Base-by-base conservation (phyloP, 2,329 filamentous ascomycete species). In the Cladosporium sp. region DNA sequence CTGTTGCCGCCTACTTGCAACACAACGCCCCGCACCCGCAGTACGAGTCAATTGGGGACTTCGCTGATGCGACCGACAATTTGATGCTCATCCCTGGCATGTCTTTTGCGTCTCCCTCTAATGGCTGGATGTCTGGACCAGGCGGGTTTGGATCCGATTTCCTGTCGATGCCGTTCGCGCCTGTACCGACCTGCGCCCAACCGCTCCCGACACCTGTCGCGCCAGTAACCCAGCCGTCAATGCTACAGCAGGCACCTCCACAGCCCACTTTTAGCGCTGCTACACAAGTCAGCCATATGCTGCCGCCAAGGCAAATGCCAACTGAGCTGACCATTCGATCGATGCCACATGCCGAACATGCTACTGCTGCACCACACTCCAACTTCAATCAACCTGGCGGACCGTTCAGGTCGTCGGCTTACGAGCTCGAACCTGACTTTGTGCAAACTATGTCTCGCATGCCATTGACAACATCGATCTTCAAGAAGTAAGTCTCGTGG, bases 401-500 rank as follows among this genome's bases (percentile, higher is more conserved):
- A 12, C 70, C 70, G 8, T 76, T 76, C 57, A 62, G 74, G 48
- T 69, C 70, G 1, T 76, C 73, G 4, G 63, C 65, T 48, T 76
- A 70, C 55, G 69, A 75, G 55, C 57, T 72, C 19, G 68, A 75
- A 51, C 64, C 67, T 5, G 68, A 35, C 32, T 35, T 69, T 54
- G 62, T 65, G 20, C 62, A 68, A 19, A 65, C 64, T 30, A 65
- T 68, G 18, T 62, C 64, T 19, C 67, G 69, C 40, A 56, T 66
- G 53, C 69, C 71, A 16, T 74, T 73, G 51, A 71, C 75, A 56
- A 77, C 74, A 16, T 68, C 72, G 3, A 74, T 74, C 53, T 76
- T 77, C 60, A 69, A 70, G 53, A 75, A 73, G 71, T 73, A 60
- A 61, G 71, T 56, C 16, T 8, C 13, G 33, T 3, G 12, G 42